Conservation (phyloP, 1,284 basidiomycete species). For the Psilocybe mexicana region DNA sequence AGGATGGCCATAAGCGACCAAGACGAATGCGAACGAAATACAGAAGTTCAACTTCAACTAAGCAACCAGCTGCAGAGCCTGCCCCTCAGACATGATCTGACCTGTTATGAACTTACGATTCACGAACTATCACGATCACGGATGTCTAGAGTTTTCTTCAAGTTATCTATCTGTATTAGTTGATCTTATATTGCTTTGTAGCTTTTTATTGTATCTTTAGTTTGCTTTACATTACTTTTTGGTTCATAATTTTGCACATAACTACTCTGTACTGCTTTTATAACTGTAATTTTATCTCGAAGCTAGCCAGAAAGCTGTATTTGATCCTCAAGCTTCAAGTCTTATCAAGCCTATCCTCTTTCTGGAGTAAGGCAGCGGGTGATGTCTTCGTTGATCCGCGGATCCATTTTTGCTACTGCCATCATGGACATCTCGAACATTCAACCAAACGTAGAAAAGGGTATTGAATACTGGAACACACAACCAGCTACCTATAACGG, state of each 20-base stretch:
- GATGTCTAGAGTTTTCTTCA: not conserved
- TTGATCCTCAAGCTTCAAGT: not conserved
- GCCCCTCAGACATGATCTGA: not conserved
- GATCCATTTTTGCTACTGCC: not conserved
- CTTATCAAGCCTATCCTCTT: not conserved
- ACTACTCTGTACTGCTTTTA: not conserved
- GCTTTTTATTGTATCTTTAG: not conserved
- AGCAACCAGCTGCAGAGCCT: not conserved
- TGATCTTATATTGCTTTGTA: not conserved
- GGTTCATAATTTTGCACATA: not conserved
- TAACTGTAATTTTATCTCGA: too few relatives aligned
- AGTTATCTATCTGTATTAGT: not conserved
- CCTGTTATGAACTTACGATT: not conserved
- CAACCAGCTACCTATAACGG: constrained; percentile 77
- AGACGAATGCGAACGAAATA: constrained; percentile 14
- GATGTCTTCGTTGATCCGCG: not conserved
- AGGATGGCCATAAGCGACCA: constrained; percentile 32
- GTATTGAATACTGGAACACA: constrained; percentile 76
- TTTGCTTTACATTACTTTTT: not conserved
- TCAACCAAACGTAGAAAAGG: constrained; percentile 54
- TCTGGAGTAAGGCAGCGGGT: not conserved
- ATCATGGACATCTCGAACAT: constrained; percentile 9
- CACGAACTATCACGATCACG: not conserved
- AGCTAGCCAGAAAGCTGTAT: too few relatives aligned
- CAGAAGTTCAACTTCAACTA: constrained; percentile 4